A percentile compares a stretch with the other conserved stretches of the same genome.
These are phyloP conservation scores for Pseudovirgaria hyperparasitica DNA, from an alignment of 2,329 filamentous ascomycete genomes.

Conservation along the genomic window DNA sequence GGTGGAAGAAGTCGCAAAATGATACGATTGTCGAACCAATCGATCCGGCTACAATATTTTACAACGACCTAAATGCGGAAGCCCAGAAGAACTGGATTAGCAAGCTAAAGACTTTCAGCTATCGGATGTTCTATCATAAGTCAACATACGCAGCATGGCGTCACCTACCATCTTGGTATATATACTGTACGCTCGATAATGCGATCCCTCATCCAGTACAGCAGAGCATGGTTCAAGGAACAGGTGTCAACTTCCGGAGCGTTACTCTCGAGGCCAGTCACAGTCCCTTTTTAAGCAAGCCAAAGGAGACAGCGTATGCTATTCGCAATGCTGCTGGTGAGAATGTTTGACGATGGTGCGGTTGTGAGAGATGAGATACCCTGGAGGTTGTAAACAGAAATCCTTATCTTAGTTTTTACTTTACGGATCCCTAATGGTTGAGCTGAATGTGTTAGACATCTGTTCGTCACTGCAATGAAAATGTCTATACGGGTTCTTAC, in stretches of 20 bases:
- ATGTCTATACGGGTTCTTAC: no score
- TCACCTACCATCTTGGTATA: slow-evolving; percentile 25
- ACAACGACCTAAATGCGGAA: slow-evolving; percentile 20
- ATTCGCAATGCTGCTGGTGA: slow-evolving; percentile 6
- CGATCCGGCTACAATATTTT: slow-evolving; percentile 12
- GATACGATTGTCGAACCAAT: not conserved
- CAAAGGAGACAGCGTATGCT: slow-evolving; percentile 9
- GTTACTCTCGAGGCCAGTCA: slow-evolving; percentile 12
- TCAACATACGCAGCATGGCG: slow-evolving; percentile 24
- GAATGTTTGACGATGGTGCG: slow-evolving; percentile 1
- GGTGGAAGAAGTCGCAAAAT: not conserved
- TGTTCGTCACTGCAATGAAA: no score
- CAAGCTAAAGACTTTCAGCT: slow-evolving; percentile 16
- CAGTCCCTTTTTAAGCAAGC: slow-evolving; percentile 13
- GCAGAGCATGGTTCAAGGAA: slow-evolving; percentile 20
- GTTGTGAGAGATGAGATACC: no score
- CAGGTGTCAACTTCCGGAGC: slow-evolving; percentile 8
- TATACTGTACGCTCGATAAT: slow-evolving; percentile 25
- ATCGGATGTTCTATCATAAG: slow-evolving; percentile 9
- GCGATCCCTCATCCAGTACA: slow-evolving; percentile 24
- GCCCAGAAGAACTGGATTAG: slow-evolving; percentile 9
- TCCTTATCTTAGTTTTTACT: no score
- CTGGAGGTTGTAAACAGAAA: no score
- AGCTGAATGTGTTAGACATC: no score
- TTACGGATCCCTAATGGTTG: no score